Conservation (phyloP, 1,139 yeast genomes). For the Hemisphaericaspora lyxosophila region DNA sequence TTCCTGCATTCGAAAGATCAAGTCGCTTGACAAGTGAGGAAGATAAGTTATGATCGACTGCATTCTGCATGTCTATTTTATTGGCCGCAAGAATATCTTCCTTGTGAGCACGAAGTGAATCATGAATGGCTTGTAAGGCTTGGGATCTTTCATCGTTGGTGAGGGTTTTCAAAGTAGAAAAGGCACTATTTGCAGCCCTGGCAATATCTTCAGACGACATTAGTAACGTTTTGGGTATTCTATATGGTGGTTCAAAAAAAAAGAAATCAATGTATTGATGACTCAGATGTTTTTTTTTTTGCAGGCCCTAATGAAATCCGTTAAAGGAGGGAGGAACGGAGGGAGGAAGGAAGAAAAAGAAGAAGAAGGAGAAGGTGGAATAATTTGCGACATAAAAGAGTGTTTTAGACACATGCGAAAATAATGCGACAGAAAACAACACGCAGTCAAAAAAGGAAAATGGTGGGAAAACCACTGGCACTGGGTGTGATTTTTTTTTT, state of each 20-base stretch:
- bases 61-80: constrained; percentile 68
- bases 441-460: too few relatives aligned
- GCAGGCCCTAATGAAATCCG: not conserved
- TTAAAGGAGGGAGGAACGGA: not conserved
- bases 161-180: constrained; percentile 75
- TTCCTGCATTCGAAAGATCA: constrained; percentile 78
- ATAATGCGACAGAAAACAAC: too few relatives aligned
- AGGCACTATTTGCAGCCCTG: constrained; percentile 71
- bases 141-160: constrained; percentile 68
- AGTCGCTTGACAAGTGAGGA: constrained; percentile 76
- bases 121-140: constrained; percentile 72
- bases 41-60: constrained; percentile 57
- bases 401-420: too few relatives aligned
- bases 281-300: not conserved
- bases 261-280: not conserved
- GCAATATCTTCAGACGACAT: constrained; percentile 70
- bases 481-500: too few relatives aligned
- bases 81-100: constrained; percentile 70
- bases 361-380: too few relatives aligned
- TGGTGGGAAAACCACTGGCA: too few relatives aligned
- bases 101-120: constrained; percentile 59
- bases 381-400: too few relatives aligned
- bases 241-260: too few relatives aligned
- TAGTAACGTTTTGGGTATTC: not conserved
- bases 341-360: too few relatives aligned